Percentiles rank a stretch among this genome's conserved stretches.
Evolutionary conservation across 2,329 filamentous ascomycete species (phyloP).

Genomic region (Ophiostoma tasmaniense): DNA sequence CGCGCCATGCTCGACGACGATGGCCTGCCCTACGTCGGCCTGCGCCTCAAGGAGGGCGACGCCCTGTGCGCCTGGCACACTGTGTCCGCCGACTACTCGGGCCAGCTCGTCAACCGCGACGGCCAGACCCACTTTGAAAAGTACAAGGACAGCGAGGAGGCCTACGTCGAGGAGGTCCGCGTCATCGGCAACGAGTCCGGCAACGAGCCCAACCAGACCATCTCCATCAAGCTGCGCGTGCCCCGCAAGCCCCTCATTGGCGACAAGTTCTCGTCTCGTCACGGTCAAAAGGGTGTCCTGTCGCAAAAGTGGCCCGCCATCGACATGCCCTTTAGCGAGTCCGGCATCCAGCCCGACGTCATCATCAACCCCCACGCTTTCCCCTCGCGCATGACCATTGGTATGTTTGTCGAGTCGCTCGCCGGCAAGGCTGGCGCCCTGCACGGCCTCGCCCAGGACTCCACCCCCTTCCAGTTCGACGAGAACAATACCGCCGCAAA

Average conservation of each 20-base stretch:
- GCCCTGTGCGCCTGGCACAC: slow-evolving; percentile 84
- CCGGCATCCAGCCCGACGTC: slow-evolving; percentile 90
- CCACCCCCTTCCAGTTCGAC: slow-evolving; percentile 88
- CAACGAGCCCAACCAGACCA: slow-evolving; percentile 72
- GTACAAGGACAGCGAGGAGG: slow-evolving; percentile 87
- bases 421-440: slow-evolving; percentile 91
- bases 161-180: slow-evolving; percentile 86
- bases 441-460: slow-evolving; percentile 93
- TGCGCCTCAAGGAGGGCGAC: slow-evolving; percentile 69
- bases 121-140: slow-evolving; percentile 79
- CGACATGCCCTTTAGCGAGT: slow-evolving; percentile 96
- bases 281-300: slow-evolving; percentile 95
- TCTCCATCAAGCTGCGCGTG: slow-evolving; percentile 88
- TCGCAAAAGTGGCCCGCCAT: slow-evolving; percentile 91
- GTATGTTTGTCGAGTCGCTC: slow-evolving; percentile 97
- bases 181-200: slow-evolving; percentile 79
- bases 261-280: slow-evolving; percentile 97
- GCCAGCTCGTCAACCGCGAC: slow-evolving; percentile 76
- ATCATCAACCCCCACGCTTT: slow-evolving; percentile 99
- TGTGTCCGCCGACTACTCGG: slow-evolving; percentile 70
- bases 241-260: slow-evolving; percentile 87
- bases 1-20: slow-evolving; percentile 74
- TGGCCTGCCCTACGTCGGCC: slow-evolving; percentile 74
- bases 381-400: slow-evolving; percentile 98
- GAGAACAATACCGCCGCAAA: slow-evolving; percentile 87